phyloP scores from a whole-genome alignment of 805 yeast species.

The Saturnispora ahearnii region DNA sequence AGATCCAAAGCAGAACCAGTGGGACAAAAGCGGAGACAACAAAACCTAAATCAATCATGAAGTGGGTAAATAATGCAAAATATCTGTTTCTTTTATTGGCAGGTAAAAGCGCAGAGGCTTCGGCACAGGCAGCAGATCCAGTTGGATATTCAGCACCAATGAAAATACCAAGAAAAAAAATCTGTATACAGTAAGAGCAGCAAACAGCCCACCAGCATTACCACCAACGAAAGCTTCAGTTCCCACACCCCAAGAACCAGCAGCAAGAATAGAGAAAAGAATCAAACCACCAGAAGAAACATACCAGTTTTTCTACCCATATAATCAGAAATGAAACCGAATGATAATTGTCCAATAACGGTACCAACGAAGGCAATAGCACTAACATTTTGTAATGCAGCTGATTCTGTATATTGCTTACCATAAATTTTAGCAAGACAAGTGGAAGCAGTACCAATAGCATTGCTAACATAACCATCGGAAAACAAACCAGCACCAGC shows the following conservation, averaged over 20 bases:
- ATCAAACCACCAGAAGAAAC: constrained; percentile 76
- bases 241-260: constrained; percentile 82
- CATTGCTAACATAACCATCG: no score
- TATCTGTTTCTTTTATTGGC: constrained; percentile 80
- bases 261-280: constrained; percentile 64
- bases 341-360: constrained; percentile 72
- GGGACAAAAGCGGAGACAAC: constrained; percentile 81
- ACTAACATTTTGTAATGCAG: constrained; percentile 70
- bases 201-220: constrained; percentile 64
- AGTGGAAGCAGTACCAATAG: no score
- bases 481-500: no score
- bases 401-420: constrained; percentile 46
- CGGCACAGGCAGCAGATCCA: no score
- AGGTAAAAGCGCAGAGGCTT: constrained; percentile 70
- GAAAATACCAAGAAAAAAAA: no score
- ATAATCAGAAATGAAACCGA: constrained; percentile 76
- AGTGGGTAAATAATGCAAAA: constrained; percentile 82
- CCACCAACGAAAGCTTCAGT: constrained; percentile 31
- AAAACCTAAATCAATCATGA: constrained; percentile 81
- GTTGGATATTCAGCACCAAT: no score
- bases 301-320: constrained; percentile 76
- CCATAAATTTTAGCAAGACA: constrained; percentile 43
- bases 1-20: constrained; percentile 77
- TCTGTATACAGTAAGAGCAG: no score
- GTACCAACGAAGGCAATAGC: constrained; percentile 90